Percentiles rank a stretch among this genome's conserved stretches.
phyloP scores from a whole-genome alignment of 306 rosid species.

The Acacia melanoxylon region DNA sequence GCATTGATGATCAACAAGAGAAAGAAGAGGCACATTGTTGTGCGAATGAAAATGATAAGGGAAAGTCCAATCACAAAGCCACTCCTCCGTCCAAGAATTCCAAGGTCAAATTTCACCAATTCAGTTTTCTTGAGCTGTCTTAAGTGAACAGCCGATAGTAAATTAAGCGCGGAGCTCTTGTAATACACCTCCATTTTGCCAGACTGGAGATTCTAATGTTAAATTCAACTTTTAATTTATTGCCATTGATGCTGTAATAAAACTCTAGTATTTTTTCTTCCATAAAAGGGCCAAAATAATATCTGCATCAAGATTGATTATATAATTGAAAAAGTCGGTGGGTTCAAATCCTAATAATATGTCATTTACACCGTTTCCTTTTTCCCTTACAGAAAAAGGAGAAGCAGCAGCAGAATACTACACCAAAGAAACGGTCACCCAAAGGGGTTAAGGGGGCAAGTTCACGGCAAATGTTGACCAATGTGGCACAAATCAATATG shows the following conservation, averaged over 20 bases:
- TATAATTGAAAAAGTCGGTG: neutral
- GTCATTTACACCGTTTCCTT: neutral
- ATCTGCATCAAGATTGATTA: neutral
- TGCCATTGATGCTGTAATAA: neutral
- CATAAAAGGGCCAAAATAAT: neutral
- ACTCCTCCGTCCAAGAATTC: conserved; percentile 47
- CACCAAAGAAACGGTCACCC: conserved; percentile 48
- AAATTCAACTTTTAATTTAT: neutral
- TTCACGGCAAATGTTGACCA: conserved; percentile 1
- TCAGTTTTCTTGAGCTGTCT: neutral
- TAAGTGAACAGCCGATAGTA: neutral
- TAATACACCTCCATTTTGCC: conserved; percentile 4
- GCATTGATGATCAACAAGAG: neutral
- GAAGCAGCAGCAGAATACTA: conserved; percentile 37
- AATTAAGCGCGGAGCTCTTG: neutral
- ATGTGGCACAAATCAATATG: conserved; percentile 17
- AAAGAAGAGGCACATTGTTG: conserved; percentile 38
- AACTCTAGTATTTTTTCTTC: neutral
- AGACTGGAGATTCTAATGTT: conserved; percentile 8
- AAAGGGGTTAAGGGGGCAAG: conserved; percentile 18
- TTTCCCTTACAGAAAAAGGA: conserved; percentile 26
- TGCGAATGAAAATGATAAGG: conserved; percentile 41
- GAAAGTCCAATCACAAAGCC: conserved; percentile 40
- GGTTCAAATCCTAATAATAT: neutral
- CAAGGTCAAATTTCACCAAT: conserved; percentile 40